Evolutionary conservation across 1,284 basidiomycete genomes (phyloP), one percentile per base, ranked within the genome.

Genomic region (Binderoboletus segoi): DNA sequence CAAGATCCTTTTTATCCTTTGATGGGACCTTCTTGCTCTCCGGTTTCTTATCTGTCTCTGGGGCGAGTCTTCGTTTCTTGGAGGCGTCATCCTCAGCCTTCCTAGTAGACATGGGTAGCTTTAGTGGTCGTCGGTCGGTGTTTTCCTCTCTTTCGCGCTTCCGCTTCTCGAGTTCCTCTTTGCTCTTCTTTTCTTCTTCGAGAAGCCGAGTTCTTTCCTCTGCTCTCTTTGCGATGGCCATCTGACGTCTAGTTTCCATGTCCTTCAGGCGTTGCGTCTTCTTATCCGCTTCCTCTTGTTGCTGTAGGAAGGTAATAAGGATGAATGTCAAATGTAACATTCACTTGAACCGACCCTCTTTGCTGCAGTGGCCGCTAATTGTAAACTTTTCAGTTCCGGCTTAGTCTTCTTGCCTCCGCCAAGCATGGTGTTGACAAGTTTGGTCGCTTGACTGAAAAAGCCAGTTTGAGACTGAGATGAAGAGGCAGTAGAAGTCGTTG

Each of bases 201-300:
- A 80, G 69, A 21, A 77, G 73, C 41, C 81, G 82, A 2, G 78
- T 74, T 67, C 84, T 89, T 66, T 91, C 89, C 53, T 92, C 91
- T 2, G 81, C 86, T 71, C 93, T 94, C 68, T 85, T 82, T 67
- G 90, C 85, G 51, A 84, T 74, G 3, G 84, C 85, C 18, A 82
- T 82, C 59, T 88, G 86, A 24, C 91, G 84, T 45, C 91, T 80
- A 51, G 82, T 80, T 63, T 95, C 93, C 81, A 90, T 88, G 62
- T 94, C 89, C 65, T 87, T 91, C 59, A 89, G 74, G 24, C 89
- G 77, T 4, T 80, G 76, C 1, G 82, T 83, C 71, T 92, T 94
- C 74, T 89, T 91, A 60, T 93, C 91, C 37, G 82, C 81, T 65
- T 92, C 90, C 59, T 89, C 90, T 78, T 94, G 89, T 80, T 95